Base-by-base conservation (phyloP, 1,139 yeast species). In the Pichia norvegensis region DNA sequence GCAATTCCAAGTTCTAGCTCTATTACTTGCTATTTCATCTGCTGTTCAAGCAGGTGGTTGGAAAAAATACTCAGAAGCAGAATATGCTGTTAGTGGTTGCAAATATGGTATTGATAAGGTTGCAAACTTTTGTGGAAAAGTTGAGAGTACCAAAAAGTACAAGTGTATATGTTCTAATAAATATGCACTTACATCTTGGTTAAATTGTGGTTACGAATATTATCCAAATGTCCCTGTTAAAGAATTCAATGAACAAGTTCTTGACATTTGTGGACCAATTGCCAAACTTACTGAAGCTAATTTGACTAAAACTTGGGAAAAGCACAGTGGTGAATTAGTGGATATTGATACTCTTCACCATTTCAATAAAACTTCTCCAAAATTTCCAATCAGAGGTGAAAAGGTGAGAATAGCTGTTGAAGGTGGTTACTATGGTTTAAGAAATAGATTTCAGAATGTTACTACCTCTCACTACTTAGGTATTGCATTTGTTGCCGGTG, bases 391-490 rank as follows among this genome's bases (percentile, higher is more conserved):
- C n/a, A 50, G 48, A 33, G 56, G 59, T 23, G 42, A 51, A 2
- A 49, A 50, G 10, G 37, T 59, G 4, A 25, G 44, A 22, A 57
- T 60, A 44, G 22, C 54, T 2, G 74, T 64, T 56, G 47, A 47
- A 1, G 66, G 64, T 36, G 73, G 69, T 25, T 69, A 65, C 53
- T 53, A 55, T 33, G 68, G 78, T 13, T 61, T 48, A 38, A 29
- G 41, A 8, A 36, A 46, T 38, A 55, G 72, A 50, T 66, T 63
- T 42, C 66, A 67, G 22, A 76, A 65, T 54, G 56, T 66, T 38
- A 68, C 67, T 44, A 58, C 63, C 43, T 68, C 79, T 3, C 63
- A 72, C 44, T 73, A 63, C 50, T 68, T 72, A 53, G 82, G 83
- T 11, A 61, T 69, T 21, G 79, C 71, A 3, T 46, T 69, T 25